phyloP scores from a whole-genome alignment of 2,329 filamentous ascomycete genomes.

The Pseudovirgaria hyperparasitica region DNA sequence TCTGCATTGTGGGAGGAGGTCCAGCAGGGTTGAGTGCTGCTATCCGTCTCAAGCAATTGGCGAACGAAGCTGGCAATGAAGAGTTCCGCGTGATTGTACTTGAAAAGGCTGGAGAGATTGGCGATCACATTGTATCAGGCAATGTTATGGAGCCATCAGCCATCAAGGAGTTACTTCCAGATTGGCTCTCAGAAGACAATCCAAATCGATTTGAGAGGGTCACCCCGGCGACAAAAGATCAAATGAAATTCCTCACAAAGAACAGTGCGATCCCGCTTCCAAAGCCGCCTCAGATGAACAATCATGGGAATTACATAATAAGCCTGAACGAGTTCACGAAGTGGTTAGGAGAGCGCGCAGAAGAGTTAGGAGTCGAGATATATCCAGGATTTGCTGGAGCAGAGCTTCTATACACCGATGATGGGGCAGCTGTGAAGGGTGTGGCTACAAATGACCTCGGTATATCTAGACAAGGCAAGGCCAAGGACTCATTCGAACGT shows the following conservation, averaged over 20 bases:
- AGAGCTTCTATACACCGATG: slow-evolving; percentile 74
- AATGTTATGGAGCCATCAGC: slow-evolving; percentile 87
- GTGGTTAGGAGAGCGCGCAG: slow-evolving; percentile 93
- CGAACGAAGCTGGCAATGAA: slow-evolving; percentile 87
- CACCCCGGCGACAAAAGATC: slow-evolving; percentile 71
- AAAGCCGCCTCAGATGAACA: slow-evolving; percentile 92
- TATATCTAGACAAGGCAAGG: slow-evolving; percentile 64
- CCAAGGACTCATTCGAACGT: slow-evolving; percentile 84
- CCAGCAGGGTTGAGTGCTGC: slow-evolving; percentile 86
- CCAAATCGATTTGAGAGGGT: slow-evolving; percentile 75
- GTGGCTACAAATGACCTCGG: slow-evolving; percentile 95
- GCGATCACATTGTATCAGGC: slow-evolving; percentile 88
- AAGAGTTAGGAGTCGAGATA: slow-evolving; percentile 89
- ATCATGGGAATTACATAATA: slow-evolving; percentile 95
- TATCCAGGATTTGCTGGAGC: slow-evolving; percentile 93
- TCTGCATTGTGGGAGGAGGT: slow-evolving; percentile 94
- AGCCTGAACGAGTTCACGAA: slow-evolving; percentile 90
- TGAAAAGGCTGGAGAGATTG: slow-evolving; percentile 90
- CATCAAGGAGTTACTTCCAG: slow-evolving; percentile 78
- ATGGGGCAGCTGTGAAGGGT: slow-evolving; percentile 82
- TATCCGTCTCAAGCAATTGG: slow-evolving; percentile 89
- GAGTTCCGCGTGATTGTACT: slow-evolving; percentile 87
- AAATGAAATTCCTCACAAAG: slow-evolving; percentile 90
- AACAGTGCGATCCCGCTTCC: slow-evolving; percentile 66
- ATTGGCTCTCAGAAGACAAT: slow-evolving; percentile 87